Base-by-base conservation (phyloP, 768 basidiomycete species). In the Russula lepida region DNA sequence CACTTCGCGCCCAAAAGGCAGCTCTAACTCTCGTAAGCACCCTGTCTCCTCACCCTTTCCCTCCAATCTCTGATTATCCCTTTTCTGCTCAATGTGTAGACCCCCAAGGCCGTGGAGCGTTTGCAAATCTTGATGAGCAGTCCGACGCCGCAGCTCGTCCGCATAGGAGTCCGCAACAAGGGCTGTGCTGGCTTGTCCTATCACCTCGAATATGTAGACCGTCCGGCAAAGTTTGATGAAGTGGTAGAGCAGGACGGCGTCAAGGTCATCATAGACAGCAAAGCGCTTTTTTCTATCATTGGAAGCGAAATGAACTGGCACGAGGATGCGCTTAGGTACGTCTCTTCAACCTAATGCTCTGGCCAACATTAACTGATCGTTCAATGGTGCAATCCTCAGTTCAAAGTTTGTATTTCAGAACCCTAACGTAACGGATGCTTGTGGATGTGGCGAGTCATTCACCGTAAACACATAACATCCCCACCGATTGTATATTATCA, bases 261-360 rank as follows among this genome's bases (percentile, higher is more conserved):
- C 27, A 82, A 79, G 66, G 95, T 99, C 48, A 77, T 98, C 64
- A 93, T 98, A 71, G 97, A 99, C 76, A 88, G 86, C 71, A 98
- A 95, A 73, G 97, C 97, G 27, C 75, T 99, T 65, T 98, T 99
- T 72, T 93, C 90, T 60, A 97, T 99, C 67, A 97, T 99, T 63
- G 97, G 97, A 53, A 95, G 92, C 73, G 90, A 91, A 79, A 99
- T 99, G 97, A 93, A 95, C 71, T 99, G 97, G 97, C 81, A 84
- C 62, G 97, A 98, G 76, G 93, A 95, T 71, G 74, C 84, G 33
- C 75, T 99, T 46, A 95, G 92, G 88, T 89, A 62, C 56, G 85
- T 76, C 17, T 54, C 56, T 59, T n/a, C n/a, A n/a, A 35, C 68
- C 59, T 39, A 23, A 23, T 17, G 13, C 30, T 43, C 37, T 33